A percentile compares a stretch with the other conserved stretches of the same genome.
These are phyloP conservation scores for Neurospora terricola DNA, from an alignment of 495 filamentous ascomycete genomes.

Conservation along the genomic window DNA sequence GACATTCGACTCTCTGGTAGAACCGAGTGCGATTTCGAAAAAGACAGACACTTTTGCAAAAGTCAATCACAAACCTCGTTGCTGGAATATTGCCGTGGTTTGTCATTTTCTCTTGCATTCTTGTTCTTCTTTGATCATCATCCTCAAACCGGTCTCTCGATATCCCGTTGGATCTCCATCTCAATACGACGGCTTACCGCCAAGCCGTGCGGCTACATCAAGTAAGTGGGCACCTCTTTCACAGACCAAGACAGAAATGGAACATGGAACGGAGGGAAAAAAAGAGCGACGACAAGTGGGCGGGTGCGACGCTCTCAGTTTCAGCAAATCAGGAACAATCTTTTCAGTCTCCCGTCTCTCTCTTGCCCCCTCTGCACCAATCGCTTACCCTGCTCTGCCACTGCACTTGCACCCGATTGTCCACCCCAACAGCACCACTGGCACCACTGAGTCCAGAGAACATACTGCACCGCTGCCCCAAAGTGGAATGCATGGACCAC, in stretches of 20 bases:
- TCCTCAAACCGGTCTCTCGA: background rate
- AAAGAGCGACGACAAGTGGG: background rate
- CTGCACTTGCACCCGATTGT: background rate
- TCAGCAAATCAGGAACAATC: background rate
- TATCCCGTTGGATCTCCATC: background rate
- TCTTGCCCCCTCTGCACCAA: background rate
- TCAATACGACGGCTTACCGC: background rate
- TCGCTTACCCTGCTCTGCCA: background rate
- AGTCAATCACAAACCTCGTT: constrained; percentile 20
- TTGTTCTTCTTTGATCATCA: constrained; percentile 6
- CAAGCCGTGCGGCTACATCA: background rate
- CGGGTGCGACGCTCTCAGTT: background rate
- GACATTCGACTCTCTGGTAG: constrained; percentile 1
- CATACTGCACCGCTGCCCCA: background rate
- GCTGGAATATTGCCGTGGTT: constrained; percentile 31
- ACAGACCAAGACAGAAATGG: background rate
- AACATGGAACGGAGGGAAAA: background rate
- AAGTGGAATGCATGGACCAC: background rate
- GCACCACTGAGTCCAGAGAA: background rate
- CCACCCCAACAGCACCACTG: background rate
- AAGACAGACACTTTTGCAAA: background rate
- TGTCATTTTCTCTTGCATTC: constrained; percentile 8
- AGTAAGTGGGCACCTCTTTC: background rate
- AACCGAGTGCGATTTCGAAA: background rate
- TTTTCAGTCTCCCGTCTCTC: background rate